Evolutionary conservation across 108 stramenopile genomes (phyloP).

Genomic region (Conticribra weissflogii): DNA sequence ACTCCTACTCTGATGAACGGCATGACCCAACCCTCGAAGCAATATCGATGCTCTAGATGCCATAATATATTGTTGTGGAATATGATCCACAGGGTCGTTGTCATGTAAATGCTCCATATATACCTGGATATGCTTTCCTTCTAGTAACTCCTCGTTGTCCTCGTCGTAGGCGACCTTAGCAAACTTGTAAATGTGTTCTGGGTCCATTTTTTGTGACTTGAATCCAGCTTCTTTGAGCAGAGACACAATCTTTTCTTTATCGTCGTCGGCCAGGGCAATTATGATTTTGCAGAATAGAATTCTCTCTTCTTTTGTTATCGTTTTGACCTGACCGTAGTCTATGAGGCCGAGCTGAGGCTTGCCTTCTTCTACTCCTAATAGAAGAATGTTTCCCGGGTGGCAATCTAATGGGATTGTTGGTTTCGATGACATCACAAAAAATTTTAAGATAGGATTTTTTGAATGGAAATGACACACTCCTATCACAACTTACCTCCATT

Average conservation of each 20-base stretch:
- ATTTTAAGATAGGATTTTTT: too few relatives aligned
- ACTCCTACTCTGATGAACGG: constrained; percentile 73
- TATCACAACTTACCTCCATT: background rate
- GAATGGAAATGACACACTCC: too few relatives aligned
- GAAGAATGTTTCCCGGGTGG: constrained; percentile 52
- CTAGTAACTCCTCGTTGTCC: constrained; percentile 64
- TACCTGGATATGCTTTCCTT: constrained; percentile 81
- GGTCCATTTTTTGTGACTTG: constrained; percentile 69
- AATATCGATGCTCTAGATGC: constrained; percentile 64
- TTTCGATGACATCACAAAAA: too few relatives aligned
- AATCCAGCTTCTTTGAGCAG: constrained; percentile 74
- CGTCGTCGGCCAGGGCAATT: constrained; percentile 75
- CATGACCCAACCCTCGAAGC: constrained; percentile 75
- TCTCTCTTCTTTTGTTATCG: constrained; percentile 62
- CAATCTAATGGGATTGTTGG: too few relatives aligned
- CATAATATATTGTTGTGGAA: constrained; percentile 80
- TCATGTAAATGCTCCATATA: constrained; percentile 81
- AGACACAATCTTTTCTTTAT: constrained; percentile 53
- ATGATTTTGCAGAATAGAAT: constrained; percentile 71
- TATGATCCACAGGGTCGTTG: constrained; percentile 64
- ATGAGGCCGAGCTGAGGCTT: constrained; percentile 77
- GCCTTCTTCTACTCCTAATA: constrained; percentile 69
- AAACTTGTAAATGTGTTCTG: constrained; percentile 71
- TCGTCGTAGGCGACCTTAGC: constrained; percentile 76
- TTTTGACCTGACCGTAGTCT: constrained; percentile 88